A percentile compares a stretch with the other conserved stretches of the same genome.
Conservation (phyloP, 306 rosid species). For the Heteromeles arbutifolia region DNA sequence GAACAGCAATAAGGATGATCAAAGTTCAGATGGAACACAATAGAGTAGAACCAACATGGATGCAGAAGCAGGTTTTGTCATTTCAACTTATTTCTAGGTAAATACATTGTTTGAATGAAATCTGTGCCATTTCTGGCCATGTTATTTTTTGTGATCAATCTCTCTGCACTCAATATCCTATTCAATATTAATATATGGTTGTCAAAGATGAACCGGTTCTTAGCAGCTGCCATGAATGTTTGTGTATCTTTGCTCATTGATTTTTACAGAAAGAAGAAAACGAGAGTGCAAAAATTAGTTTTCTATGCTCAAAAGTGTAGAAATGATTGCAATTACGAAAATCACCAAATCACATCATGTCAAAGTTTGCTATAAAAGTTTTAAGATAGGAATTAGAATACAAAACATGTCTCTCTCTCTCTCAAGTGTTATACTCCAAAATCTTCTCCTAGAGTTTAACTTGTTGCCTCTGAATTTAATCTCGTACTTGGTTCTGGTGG, state of each 20-base stretch:
- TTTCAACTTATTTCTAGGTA: not conserved
- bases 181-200: not conserved
- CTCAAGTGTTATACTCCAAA: not conserved
- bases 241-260: not conserved
- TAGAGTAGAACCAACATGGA: constrained; percentile 19
- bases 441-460: not conserved
- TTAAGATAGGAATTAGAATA: not conserved
- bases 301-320: not conserved
- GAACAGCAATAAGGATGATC: constrained; percentile 40
- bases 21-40: constrained; percentile 45
- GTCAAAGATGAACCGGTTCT: not conserved
- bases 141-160: not conserved
- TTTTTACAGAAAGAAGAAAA: too few species aligned
- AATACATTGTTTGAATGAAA: constrained; percentile 1
- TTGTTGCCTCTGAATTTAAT: not conserved
- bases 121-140: not conserved
- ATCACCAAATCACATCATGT: not conserved
- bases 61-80: constrained; percentile 14
- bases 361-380: not conserved
- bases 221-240: not conserved
- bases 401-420: not conserved
- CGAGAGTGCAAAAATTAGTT: not conserved
- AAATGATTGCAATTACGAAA: not conserved
- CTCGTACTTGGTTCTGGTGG: not conserved
- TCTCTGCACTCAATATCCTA: not conserved